Conservation (phyloP, 2,329 filamentous ascomycete genomes). For the Chaetomiaceae sp. region DNA sequence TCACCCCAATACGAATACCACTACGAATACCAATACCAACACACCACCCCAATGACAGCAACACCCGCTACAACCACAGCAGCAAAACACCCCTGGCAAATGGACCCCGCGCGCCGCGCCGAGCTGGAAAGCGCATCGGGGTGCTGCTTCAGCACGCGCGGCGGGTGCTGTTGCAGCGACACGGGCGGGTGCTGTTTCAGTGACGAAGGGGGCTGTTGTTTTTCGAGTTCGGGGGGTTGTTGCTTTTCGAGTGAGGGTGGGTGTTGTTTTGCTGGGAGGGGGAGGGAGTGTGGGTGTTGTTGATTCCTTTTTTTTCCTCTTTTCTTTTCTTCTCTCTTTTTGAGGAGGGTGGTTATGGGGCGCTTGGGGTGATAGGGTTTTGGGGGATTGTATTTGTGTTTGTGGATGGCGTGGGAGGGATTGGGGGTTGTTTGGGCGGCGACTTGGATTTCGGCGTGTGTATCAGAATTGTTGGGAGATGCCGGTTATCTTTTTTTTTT, state of each 20-base stretch:
- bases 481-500: too few relatives aligned
- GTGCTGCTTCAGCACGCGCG: conserved; percentile 10
- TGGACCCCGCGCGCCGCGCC: neutral
- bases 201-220: conserved; percentile 18
- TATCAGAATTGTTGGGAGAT: too few relatives aligned
- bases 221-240: conserved; percentile 13
- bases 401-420: too few relatives aligned
- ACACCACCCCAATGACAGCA: neutral
- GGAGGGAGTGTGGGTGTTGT: neutral
- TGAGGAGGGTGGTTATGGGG: too few relatives aligned
- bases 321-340: too few relatives aligned
- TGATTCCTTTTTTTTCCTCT: too few relatives aligned
- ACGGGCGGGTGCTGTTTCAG: conserved; percentile 22
- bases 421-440: too few relatives aligned
- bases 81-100: too few relatives aligned
- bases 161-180: conserved; percentile 21
- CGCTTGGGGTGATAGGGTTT: too few relatives aligned
- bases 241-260: conserved; percentile 12
- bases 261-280: neutral
- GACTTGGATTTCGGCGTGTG: too few relatives aligned
- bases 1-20: neutral
- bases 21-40: neutral
- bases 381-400: too few relatives aligned
- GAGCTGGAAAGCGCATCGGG: neutral
- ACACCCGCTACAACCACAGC: neutral